A percentile compares a stretch with the other conserved stretches of the same genome.
These are phyloP conservation scores for Flaveria robusta DNA, from an alignment of 129 eudicot species.

Conservation along the genomic window DNA sequence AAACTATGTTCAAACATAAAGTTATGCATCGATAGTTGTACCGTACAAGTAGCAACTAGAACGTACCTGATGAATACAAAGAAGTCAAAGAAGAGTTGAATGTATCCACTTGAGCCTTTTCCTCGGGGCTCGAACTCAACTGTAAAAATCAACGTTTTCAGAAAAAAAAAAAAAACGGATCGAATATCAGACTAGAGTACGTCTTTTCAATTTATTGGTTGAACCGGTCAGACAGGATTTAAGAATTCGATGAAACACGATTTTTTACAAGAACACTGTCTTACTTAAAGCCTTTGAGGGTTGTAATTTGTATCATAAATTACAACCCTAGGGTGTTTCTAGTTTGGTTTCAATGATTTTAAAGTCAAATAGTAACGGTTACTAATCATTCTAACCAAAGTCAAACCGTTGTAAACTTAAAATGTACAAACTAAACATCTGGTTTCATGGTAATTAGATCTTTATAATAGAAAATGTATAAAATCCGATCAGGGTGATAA, in stretches of 20 bases:
- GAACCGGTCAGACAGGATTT: too few species aligned
- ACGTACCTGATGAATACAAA: slow-evolving; percentile 76
- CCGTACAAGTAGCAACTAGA: neutral
- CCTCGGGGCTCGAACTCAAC: slow-evolving; percentile 84
- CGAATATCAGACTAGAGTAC: too few species aligned
- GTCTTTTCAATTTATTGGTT: too few species aligned
- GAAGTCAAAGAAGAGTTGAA: slow-evolving; percentile 68
- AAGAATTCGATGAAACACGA: neutral
- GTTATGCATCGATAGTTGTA: slow-evolving; percentile 1
- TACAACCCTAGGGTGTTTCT: neutral
- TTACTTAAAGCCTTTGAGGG: neutral
- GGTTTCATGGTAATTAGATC: too few species aligned
- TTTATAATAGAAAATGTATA: too few species aligned
- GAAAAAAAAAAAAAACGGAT: too few species aligned
- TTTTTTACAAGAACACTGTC: neutral
- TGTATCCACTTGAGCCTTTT: slow-evolving; percentile 63
- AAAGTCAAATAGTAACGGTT: too few species aligned
- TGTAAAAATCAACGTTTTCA: slow-evolving; percentile 33
- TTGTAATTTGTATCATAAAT: neutral
- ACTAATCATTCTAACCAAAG: too few species aligned
- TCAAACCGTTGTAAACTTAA: too few species aligned
- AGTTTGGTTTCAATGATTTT: too few species aligned
- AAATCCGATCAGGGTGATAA: too few species aligned
- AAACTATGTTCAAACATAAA: neutral
- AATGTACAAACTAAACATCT: too few species aligned